Evolutionary conservation across 768 basidiomycete genomes (phyloP).

Genomic region (Tricholoma sp.): DNA sequence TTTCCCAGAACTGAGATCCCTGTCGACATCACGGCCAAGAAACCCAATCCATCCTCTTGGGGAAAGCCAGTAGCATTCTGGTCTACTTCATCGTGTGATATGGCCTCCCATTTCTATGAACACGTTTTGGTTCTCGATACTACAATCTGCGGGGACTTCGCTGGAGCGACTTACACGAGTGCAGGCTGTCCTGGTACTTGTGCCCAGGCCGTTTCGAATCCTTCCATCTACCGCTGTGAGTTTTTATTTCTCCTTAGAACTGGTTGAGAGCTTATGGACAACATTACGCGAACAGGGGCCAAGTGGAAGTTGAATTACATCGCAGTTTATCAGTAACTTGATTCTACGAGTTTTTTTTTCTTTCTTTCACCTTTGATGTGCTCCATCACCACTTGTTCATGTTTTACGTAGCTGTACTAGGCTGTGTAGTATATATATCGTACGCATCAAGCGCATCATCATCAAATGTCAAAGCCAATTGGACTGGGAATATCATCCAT

Average conservation of each 20-base stretch:
- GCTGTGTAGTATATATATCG: background rate
- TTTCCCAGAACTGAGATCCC: constrained; percentile 51
- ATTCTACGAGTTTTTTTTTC: background rate
- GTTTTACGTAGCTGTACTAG: background rate
- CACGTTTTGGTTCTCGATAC: constrained; percentile 46
- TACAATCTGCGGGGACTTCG: constrained; percentile 45
- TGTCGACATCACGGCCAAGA: constrained; percentile 38
- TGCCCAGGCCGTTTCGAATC: constrained; percentile 43
- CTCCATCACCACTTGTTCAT: background rate
- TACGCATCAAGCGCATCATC: background rate
- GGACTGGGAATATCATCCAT: too few relatives aligned
- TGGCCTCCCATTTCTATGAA: constrained; percentile 45
- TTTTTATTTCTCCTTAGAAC: constrained; percentile 1
- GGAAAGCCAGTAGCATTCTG: constrained; percentile 47
- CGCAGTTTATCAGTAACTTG: constrained; percentile 15
- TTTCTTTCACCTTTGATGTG: background rate
- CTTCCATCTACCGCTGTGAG: constrained; percentile 45
- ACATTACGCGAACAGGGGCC: constrained; percentile 37
- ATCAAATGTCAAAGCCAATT: background rate
- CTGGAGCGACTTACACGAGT: constrained; percentile 27
- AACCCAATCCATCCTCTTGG: constrained; percentile 47
- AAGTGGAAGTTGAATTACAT: constrained; percentile 55
- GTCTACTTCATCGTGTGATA: constrained; percentile 44
- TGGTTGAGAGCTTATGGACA: background rate
- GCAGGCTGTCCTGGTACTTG: constrained; percentile 45